Conservation (phyloP, 108 stramenopile genomes). For the Discostella pseudostelligera region DNA sequence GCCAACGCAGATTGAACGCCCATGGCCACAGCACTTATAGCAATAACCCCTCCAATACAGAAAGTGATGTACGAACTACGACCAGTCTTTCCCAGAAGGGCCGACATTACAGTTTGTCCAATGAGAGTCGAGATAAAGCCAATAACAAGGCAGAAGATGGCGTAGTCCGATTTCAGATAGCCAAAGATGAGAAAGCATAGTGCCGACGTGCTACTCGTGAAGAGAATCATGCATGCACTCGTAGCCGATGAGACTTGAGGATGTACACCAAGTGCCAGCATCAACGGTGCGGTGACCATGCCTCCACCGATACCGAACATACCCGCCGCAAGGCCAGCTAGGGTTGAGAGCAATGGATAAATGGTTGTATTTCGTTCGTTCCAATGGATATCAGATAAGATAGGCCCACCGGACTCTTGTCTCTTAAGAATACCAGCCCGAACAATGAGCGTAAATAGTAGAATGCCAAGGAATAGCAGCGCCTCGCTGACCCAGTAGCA, state of each 20-base stretch:
- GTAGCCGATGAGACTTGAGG: conserved; percentile 56
- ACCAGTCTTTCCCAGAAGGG: conserved; percentile 43
- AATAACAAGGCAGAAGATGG: conserved; percentile 38
- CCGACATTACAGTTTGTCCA: conserved; percentile 51
- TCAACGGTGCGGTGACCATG: conserved; percentile 64
- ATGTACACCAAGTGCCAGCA: conserved; percentile 61
- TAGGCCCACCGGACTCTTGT: conserved; percentile 1
- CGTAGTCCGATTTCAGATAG: conserved; percentile 48
- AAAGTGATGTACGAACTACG: conserved; percentile 53
- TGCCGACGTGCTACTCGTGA: conserved; percentile 55
- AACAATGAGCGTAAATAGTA: conserved; percentile 5
- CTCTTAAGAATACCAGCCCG: conserved; percentile 10
- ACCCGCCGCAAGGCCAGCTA: conserved; percentile 48
- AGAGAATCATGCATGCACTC: conserved; percentile 59
- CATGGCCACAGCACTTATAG: conserved; percentile 70
- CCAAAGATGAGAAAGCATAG: conserved; percentile 55
- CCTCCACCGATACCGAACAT: conserved; percentile 68
- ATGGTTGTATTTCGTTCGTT: conserved; percentile 39
- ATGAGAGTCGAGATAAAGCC: conserved; percentile 46
- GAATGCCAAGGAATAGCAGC: conserved; percentile 4
- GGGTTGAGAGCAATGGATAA: conserved; percentile 56
- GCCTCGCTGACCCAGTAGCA: conserved; percentile 16
- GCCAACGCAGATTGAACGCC: conserved; percentile 4
- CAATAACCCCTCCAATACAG: conserved; percentile 68
- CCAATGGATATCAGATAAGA: conserved; percentile 58